Base-by-base conservation (phyloP, 441 rosid genomes). In the Arabidopsis hybrid region DNA sequence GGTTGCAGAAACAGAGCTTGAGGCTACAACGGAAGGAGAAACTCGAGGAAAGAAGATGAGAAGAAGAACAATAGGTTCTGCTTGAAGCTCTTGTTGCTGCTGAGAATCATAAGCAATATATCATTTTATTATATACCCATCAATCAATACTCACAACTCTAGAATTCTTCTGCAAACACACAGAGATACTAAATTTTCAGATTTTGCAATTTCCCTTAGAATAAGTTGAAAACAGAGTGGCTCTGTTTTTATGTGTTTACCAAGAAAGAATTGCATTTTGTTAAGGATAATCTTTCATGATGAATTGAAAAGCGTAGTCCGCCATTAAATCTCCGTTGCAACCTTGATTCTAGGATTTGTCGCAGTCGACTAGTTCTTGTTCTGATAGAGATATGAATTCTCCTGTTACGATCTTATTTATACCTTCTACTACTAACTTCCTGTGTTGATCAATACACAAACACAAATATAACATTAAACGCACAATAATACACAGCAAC, bases 241-340 rank as follows among this genome's bases (percentile, higher is more conserved):
- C 21, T 69, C 67, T 52, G 70, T 53, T 59, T 52, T 39, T 43
- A 14, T 55, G 57, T 59, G 4, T 58, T 61, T 63, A 87, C 90
- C 85, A 73, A 26, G 8, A 77, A 7, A n/a, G 62, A 78, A 55
- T 83, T 81, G 65, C 95, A 89, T 32, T 43, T 69, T 7, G 78
- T 75, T 87, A 89, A 74, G 95, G 88, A 62, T 89, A 89, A 58
- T 86, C 86, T 51, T 86, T 65, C 3, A 81, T 81, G 34, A 89
- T 89, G 84, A 87, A 89, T 40, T 85, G 84, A 76, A 87, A 86
- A 49, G 94, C 94, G 21, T 89, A 85, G 66, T 89, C n/a, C n/a
- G n/a, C 91, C 89, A 89, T 86, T 39, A 89, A 80, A 69, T 90
- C 95, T 2, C 95, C 92, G 29, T 83, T 79, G 73, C 95, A 89